Conservation (phyloP, 768 basidiomycete species). For the Trametes cingulata region DNA sequence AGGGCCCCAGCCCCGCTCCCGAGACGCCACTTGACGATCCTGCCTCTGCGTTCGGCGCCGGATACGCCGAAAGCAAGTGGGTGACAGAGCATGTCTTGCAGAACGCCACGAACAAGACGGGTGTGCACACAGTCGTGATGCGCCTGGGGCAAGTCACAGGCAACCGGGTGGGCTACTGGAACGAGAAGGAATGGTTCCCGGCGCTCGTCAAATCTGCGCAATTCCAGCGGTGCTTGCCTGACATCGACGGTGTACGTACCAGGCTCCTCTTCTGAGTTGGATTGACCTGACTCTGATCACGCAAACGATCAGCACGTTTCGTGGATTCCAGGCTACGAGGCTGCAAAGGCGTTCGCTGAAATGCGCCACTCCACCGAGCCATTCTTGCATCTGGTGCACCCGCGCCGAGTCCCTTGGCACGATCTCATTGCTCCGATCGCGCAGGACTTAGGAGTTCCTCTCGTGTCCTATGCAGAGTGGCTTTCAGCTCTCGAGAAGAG, state of each 20-base stretch:
- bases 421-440: constrained; percentile 5
- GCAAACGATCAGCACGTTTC: constrained; percentile 35
- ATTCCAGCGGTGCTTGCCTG: constrained; percentile 5
- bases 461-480: constrained; percentile 31
- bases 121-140: constrained; percentile 30
- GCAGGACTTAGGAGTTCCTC: constrained; percentile 22
- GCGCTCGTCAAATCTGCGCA: constrained; percentile 32
- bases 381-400: constrained; percentile 43
- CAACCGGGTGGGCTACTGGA: constrained; percentile 40
- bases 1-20: constrained; percentile 18
- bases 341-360: constrained; percentile 35
- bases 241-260: neutral
- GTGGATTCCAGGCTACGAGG: constrained; percentile 39
- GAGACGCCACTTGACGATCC: constrained; percentile 21
- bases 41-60: constrained; percentile 25
- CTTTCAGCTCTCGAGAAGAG: constrained; percentile 16
- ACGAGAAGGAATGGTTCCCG: constrained; percentile 40
- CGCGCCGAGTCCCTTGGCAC: constrained; percentile 36
- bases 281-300: neutral
- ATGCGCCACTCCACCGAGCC: constrained; percentile 14
- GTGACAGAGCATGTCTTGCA: constrained; percentile 29
- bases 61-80: constrained; percentile 40
- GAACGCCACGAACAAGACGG: constrained; percentile 20
- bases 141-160: constrained; percentile 43
- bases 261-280: neutral